These are phyloP conservation scores for Aureobasidium pullulans DNA, from an alignment of 2,329 filamentous ascomycete species.

Conservation along the genomic window DNA sequence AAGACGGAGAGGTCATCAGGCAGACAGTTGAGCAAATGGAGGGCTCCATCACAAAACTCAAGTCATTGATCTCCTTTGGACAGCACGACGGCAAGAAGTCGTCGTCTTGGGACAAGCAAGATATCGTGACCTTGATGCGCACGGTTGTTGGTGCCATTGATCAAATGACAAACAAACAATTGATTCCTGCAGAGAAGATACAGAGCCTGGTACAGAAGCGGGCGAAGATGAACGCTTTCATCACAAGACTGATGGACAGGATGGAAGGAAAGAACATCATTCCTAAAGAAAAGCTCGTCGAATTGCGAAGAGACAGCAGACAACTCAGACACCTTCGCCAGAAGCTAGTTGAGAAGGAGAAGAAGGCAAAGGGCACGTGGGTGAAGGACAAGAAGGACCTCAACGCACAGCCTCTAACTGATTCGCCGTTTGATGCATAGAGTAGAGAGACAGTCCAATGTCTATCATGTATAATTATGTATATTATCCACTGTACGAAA, in stretches of 20 bases:
- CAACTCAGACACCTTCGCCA: slow-evolving; percentile 2
- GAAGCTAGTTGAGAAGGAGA: background rate
- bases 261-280: slow-evolving; percentile 6
- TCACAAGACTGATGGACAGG: slow-evolving; percentile 12
- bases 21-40: slow-evolving; percentile 21
- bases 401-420: background rate
- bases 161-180: slow-evolving; percentile 19
- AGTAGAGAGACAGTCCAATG: background rate
- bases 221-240: slow-evolving; percentile 17
- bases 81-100: slow-evolving; percentile 1
- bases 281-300: slow-evolving; percentile 1
- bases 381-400: background rate
- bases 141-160: slow-evolving; percentile 24
- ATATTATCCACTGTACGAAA: background rate
- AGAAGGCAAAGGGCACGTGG: slow-evolving; percentile 10
- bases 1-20: slow-evolving; percentile 23
- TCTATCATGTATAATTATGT: background rate
- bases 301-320: slow-evolving; percentile 7
- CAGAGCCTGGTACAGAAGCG: slow-evolving; percentile 19
- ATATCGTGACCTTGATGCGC: slow-evolving; percentile 19
- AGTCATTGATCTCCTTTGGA: slow-evolving; percentile 20
- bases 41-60: slow-evolving; percentile 19
- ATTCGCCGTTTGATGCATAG: background rate
- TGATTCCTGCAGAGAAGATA: slow-evolving; percentile 18
- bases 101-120: slow-evolving; percentile 14